Evolutionary conservation across 2,329 filamentous ascomycete species (phyloP).

Genomic region (Trichothecium sympodiale): DNA sequence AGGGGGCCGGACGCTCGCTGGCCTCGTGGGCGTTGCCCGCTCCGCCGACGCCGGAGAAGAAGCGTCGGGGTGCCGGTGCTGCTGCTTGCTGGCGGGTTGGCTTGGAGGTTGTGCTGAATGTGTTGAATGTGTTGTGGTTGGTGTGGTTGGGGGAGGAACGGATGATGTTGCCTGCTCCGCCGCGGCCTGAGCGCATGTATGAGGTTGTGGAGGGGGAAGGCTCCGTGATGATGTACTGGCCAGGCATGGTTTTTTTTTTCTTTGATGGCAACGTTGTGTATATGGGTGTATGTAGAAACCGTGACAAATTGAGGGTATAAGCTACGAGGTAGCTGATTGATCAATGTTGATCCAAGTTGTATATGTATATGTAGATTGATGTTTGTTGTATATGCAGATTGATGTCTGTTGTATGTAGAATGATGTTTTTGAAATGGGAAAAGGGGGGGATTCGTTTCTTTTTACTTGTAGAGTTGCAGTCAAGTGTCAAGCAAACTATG

Average conservation of each 20-base stretch:
- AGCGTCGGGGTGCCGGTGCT: constrained; percentile 33
- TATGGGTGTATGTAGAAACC: too few species aligned
- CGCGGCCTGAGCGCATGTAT: constrained; percentile 42
- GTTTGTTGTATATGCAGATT: too few species aligned
- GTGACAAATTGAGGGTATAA: too few species aligned
- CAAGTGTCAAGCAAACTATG: too few species aligned
- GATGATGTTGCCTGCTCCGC: constrained; percentile 45
- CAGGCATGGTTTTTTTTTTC: constrained; percentile 27
- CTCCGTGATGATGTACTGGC: constrained; percentile 35
- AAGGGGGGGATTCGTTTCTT: too few species aligned
- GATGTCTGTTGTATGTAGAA: too few species aligned
- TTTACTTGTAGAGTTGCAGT: too few species aligned
- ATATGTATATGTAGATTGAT: too few species aligned
- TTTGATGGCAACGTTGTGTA: too few species aligned
- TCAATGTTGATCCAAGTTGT: too few species aligned
- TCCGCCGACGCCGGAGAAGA: constrained; percentile 56
- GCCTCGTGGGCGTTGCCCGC: constrained; percentile 49
- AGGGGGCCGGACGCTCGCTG: constrained; percentile 32
- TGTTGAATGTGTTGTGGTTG: constrained; percentile 33
- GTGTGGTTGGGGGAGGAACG: constrained; percentile 30
- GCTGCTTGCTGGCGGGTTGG: constrained; percentile 35
- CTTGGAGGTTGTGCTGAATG: constrained; percentile 24
- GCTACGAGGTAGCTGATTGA: too few species aligned
- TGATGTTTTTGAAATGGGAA: too few species aligned
- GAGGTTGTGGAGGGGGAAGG: constrained; percentile 36